Conservation (phyloP, 1,139 yeast genomes). For the Candida sp. region DNA sequence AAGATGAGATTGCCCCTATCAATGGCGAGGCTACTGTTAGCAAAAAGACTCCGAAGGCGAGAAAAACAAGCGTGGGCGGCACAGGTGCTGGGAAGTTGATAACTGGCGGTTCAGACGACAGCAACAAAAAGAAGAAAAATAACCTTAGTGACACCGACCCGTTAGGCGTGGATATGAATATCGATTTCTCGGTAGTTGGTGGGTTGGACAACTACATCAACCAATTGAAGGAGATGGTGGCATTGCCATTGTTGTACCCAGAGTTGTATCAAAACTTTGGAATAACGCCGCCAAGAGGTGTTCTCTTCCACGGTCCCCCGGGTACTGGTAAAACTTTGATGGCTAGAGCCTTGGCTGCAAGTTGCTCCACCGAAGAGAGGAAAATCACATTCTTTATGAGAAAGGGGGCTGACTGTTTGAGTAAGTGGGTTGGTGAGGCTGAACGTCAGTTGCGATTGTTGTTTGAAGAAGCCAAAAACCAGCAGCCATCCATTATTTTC, state of each 20-base stretch:
- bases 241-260: conserved; percentile 90
- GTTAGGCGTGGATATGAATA: conserved; percentile 89
- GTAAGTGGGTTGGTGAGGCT: conserved; percentile 99
- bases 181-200: conserved; percentile 90
- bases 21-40: conserved; percentile 41
- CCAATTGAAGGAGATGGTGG: conserved; percentile 97
- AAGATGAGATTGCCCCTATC: conserved; percentile 54
- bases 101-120: conserved; percentile 38
- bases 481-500: conserved; percentile 94
- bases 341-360: conserved; percentile 98
- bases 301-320: conserved; percentile 98
- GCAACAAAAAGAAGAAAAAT: conserved; percentile 53
- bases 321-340: conserved; percentile 99
- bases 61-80: conserved; percentile 16
- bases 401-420: conserved; percentile 96
- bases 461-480: conserved; percentile 95
- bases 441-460: conserved; percentile 89
- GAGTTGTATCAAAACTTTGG: conserved; percentile 90
- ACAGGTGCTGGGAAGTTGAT: conserved; percentile 27
- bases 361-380: conserved; percentile 80
- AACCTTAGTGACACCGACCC: conserved; percentile 94
- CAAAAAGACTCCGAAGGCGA: conserved; percentile 24
- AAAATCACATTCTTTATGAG: conserved; percentile 98
- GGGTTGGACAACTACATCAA: conserved; percentile 91
- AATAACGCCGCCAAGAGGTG: conserved; percentile 98